Base-by-base conservation (phyloP, 768 basidiomycete genomes). In the Cystofilobasidium ferigula region DNA sequence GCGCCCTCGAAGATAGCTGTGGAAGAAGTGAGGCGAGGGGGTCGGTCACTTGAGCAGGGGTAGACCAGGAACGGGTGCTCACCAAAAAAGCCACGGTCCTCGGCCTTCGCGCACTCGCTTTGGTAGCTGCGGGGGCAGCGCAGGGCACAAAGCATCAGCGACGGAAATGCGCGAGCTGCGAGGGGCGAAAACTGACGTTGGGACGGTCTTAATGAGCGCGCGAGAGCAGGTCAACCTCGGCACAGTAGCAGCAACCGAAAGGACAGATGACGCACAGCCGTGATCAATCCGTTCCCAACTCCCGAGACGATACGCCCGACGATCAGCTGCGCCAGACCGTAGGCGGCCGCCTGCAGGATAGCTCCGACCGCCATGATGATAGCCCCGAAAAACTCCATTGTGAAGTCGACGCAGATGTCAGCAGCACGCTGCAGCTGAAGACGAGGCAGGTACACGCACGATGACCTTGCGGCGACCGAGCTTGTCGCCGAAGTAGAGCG, bases 1-100 rank as follows among this genome's bases (percentile, higher is more conserved):
- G 80, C 82, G 4, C 84, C 84, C 73, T 85, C 83, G 61, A 85
- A 79, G 80, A 84, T 83, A 61, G 86, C 83, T 42, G 40, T 9
- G 13, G 24, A 51, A 51, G 6, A 14, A 51, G n/a, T 13, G 13
- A 26, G 6, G 24, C 10, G n/a, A 24, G 48, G n/a, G n/a, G n/a
- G n/a, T n/a, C n/a, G n/a, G n/a, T n/a, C n/a, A n/a, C n/a, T n/a
- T 30, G 48, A 24, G 28, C 48, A 26, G 7, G 7, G 24, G 10
- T 20, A 7, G 26, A 10, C 20, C 40, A 42, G 40, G 40, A 10
- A 10, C 10, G 40, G 40, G 40, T 42, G n/a, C 48, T 7, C 16
- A 51, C n/a, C 48, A 64, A 85, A 76, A 63, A 81, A 81, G 26
- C 85, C 85, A 57, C 85, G 77, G 63, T 78, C 78, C 35, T 82